Conservation (phyloP, 257 asterid genomes). For the Capsicum pubescens region DNA sequence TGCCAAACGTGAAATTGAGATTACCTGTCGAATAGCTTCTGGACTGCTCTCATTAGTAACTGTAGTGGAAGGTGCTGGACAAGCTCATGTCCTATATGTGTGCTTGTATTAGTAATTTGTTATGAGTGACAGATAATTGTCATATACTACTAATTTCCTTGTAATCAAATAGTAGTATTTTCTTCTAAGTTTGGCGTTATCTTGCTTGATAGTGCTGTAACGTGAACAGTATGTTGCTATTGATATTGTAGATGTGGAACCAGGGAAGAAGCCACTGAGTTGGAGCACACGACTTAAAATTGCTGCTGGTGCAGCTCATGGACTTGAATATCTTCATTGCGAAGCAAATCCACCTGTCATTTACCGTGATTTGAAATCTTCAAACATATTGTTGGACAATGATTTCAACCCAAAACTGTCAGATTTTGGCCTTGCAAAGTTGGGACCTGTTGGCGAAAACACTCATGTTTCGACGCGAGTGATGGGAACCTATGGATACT, state of each 20-base stretch:
- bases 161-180: not conserved
- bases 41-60: not conserved
- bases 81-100: not conserved
- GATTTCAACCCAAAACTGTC: conserved; percentile 69
- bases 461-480: conserved; percentile 80
- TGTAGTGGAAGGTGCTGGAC: not conserved
- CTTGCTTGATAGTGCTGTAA: not conserved
- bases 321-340: conserved; percentile 70
- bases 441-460: conserved; percentile 81
- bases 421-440: conserved; percentile 79
- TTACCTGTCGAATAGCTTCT: not conserved
- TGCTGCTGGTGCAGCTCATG: conserved; percentile 74
- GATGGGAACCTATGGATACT: conserved; percentile 82
- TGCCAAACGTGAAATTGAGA: not conserved
- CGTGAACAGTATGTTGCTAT: not conserved
- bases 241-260: conserved; percentile 51
- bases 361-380: conserved; percentile 75
- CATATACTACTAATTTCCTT: not conserved
- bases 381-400: conserved; percentile 66
- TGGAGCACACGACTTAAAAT: conserved; percentile 71
- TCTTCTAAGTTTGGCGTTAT: not conserved
- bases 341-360: conserved; percentile 76
- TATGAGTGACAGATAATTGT: not conserved
- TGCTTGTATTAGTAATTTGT: not conserved
- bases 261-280: conserved; percentile 57